Evolutionary conservation across 2,329 filamentous ascomycete species (phyloP), one percentile per base, ranked within the genome.

Genomic region (Paraphoma chrysanthemicola): DNA sequence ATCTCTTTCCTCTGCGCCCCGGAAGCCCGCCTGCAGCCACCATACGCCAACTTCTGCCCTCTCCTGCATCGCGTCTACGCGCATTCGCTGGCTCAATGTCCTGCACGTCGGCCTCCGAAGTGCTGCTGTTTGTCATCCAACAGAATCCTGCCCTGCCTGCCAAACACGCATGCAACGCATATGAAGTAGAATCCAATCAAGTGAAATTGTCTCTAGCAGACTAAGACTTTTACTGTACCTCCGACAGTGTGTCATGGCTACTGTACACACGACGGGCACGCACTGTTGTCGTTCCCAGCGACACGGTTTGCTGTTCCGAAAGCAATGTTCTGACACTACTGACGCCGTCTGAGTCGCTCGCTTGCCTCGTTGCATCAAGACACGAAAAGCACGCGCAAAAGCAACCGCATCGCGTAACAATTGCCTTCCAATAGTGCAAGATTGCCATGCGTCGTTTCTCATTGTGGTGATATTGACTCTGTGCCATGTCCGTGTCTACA

Each of bases 401-500:
- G 43, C 43, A 44, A 28, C 28, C 8, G 16, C 43, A 2, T 44
- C 43, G n/a, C 43, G 31, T n/a, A 10, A 11, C 16, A 42, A 5
- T 42, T 42, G 4, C 12, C 10, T n/a, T 17, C 39, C 23, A 5
- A 23, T 23, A 42, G 8, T 42, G n/a, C 39, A 42, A n/a, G 14
- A n/a, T 14, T 42, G 12, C 14, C 39, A 17, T 42, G 39, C 41
- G 18, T 56, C 44, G 41, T 56, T 33, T 42, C 39, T 49, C 29
- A 36, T 47, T 9, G 44, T 47, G 8, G 3, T 42, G 4, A 42
- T 42, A 42, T 42, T 42, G 39, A n/a, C 30, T 47, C 39, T 46
- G 33, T 36, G 33, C 14, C 10, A 36, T 51, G 48, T 39, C 7
- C 1, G 42, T 16, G 47, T 28, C 53, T 43, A 36, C 4, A 44